A percentile compares a stretch with the other conserved stretches of the same genome.
These are phyloP conservation scores for Aspergillus tamarii DNA, from an alignment of 2,329 filamentous ascomycete species.

Conservation along the genomic window DNA sequence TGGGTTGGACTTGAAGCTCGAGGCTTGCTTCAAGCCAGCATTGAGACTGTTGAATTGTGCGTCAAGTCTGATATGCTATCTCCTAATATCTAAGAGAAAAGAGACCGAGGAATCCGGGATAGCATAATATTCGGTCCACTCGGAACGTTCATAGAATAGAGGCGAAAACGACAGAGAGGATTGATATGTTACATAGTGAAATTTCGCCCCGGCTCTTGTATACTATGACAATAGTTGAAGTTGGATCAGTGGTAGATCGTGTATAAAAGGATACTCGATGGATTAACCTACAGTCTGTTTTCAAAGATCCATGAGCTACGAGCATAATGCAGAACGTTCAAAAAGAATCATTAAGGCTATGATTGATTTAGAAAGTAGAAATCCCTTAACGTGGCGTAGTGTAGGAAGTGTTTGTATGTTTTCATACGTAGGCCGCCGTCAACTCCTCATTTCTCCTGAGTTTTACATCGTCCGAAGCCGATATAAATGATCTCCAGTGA, in stretches of 20 bases:
- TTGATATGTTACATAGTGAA: not conserved
- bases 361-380: not conserved
- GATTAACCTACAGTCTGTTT: not conserved
- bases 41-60: slow-evolving; percentile 85
- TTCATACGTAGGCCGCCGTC: not conserved
- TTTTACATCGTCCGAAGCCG: not conserved
- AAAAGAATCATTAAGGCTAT: not conserved
- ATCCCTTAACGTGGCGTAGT: not conserved
- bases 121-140: not conserved
- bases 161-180: not conserved
- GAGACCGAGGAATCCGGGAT: not conserved
- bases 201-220: not conserved
- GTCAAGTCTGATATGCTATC: slow-evolving; percentile 89
- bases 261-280: not conserved
- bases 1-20: slow-evolving; percentile 91
- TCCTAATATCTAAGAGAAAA: slow-evolving; percentile 69
- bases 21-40: slow-evolving; percentile 84
- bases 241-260: not conserved
- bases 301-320: not conserved
- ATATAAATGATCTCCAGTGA: not conserved
- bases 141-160: not conserved
- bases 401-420: not conserved
- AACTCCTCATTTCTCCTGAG: not conserved
- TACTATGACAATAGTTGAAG: not conserved
- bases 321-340: not conserved